A percentile compares a stretch with the other conserved stretches of the same genome.
phyloP scores from a whole-genome alignment of 2,329 filamentous ascomycete species.

The Diaporthe caulivora region DNA sequence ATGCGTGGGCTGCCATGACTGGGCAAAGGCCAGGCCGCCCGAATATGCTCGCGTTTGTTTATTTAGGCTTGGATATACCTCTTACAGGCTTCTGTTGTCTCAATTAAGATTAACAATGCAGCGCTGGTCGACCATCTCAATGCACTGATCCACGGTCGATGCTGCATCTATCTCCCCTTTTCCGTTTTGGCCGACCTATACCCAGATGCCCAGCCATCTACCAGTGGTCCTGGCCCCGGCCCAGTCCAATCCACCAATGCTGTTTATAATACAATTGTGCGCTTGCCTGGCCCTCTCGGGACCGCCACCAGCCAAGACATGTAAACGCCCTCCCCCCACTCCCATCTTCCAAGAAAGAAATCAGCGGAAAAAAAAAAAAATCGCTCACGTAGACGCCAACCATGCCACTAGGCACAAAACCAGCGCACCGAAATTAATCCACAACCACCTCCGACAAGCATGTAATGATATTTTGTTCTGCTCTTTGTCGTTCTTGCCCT shows the following conservation, averaged over 20 bases:
- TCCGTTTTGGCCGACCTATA: conserved; percentile 1
- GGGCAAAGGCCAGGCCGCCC: background rate
- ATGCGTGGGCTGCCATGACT: background rate
- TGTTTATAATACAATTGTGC: conserved; percentile 10
- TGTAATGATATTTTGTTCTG: background rate
- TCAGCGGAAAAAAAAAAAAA: background rate
- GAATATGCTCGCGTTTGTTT: background rate
- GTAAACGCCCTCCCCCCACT: background rate
- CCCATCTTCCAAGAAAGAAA: background rate
- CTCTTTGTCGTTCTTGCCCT: background rate
- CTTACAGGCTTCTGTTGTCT: conserved; percentile 5
- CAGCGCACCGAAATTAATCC: background rate
- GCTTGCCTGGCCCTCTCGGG: background rate
- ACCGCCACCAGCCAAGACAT: background rate
- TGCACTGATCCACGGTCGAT: background rate
- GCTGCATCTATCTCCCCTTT: conserved; percentile 17
- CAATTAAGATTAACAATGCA: conserved; percentile 18
- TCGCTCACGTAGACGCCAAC: conserved; percentile 4
- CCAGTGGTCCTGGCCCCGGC: background rate
- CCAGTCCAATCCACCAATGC: background rate
- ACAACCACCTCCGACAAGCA: background rate
- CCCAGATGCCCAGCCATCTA: background rate
- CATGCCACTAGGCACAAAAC: background rate
- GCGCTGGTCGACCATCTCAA: background rate
- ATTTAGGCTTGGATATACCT: background rate